These are phyloP conservation scores for Kalaharituber pfeilii DNA, from an alignment of 2,329 filamentous ascomycete species.

Conservation along the genomic window DNA sequence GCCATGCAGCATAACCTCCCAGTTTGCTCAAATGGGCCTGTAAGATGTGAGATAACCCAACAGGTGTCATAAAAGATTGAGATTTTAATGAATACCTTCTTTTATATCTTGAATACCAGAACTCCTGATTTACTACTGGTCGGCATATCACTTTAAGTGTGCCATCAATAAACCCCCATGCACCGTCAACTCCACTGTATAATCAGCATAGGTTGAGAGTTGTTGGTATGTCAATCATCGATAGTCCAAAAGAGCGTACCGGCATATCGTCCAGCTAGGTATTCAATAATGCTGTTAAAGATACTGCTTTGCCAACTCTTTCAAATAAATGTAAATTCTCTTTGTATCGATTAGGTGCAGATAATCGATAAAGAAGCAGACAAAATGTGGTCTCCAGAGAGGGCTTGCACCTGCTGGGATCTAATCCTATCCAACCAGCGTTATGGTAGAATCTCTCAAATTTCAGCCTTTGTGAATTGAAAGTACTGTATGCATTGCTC, in stretches of 20 bases:
- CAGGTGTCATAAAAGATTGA: conserved; percentile 1
- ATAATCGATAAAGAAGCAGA: not conserved
- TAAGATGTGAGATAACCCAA: conserved; percentile 1
- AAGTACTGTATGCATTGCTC: too few species aligned
- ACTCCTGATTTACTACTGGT: not conserved
- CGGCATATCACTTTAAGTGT: not conserved
- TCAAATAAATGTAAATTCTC: too few species aligned
- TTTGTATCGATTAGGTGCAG: not conserved
- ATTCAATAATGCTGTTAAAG: not conserved
- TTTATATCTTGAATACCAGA: not conserved
- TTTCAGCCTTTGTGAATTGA: too few species aligned
- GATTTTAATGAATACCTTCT: not conserved
- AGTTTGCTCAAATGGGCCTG: not conserved
- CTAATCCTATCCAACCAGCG: too few species aligned
- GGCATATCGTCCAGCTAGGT: not conserved
- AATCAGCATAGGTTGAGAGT: not conserved
- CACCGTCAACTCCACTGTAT: not conserved
- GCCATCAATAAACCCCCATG: not conserved
- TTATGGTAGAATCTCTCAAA: too few species aligned
- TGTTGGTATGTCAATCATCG: not conserved
- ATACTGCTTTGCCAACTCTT: not conserved
- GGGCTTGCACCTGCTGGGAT: too few species aligned
- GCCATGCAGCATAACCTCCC: not conserved
- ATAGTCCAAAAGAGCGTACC: not conserved
- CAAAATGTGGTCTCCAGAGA: too few species aligned